Percentiles rank a stretch among this genome's conserved stretches.
phyloP scores from a whole-genome alignment of 805 yeast species.

The Metschnikowia hibisci region DNA sequence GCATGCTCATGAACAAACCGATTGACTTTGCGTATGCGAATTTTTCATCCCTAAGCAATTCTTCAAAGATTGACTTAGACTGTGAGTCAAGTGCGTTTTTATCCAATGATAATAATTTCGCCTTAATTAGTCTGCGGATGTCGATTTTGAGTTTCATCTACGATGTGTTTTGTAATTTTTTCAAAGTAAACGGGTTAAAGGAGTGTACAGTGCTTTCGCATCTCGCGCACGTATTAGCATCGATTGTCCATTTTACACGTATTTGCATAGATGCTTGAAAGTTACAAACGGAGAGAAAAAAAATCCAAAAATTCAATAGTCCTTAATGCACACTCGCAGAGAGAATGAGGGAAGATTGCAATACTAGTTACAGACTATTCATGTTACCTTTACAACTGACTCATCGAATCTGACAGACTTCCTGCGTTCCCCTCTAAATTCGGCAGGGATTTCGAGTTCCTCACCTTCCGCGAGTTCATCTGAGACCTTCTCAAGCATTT shows the following conservation, averaged over 20 bases:
- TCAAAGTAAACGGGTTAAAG: neutral
- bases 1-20: conserved; percentile 78
- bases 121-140: conserved; percentile 26
- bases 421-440: conserved; percentile 43
- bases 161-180: too few species aligned
- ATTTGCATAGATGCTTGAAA: too few species aligned
- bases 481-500: conserved; percentile 38
- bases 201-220: too few species aligned
- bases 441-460: conserved; percentile 45
- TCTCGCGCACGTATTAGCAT: too few species aligned
- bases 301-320: too few species aligned
- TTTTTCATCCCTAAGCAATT: conserved; percentile 23
- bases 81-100: conserved; percentile 20
- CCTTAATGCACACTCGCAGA: too few species aligned
- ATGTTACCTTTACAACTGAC: conserved; percentile 35
- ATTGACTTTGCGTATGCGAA: conserved; percentile 46
- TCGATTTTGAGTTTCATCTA: conserved; percentile 19
- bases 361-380: too few species aligned
- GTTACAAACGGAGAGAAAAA: too few species aligned
- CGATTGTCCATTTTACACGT: too few species aligned
- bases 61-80: conserved; percentile 21
- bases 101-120: conserved; percentile 16
- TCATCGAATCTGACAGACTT: conserved; percentile 67
- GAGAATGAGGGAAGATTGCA: too few species aligned
- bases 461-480: conserved; percentile 36